Conservation (phyloP, 1,284 basidiomycete genomes). For the Boletellus deceptivus region DNA sequence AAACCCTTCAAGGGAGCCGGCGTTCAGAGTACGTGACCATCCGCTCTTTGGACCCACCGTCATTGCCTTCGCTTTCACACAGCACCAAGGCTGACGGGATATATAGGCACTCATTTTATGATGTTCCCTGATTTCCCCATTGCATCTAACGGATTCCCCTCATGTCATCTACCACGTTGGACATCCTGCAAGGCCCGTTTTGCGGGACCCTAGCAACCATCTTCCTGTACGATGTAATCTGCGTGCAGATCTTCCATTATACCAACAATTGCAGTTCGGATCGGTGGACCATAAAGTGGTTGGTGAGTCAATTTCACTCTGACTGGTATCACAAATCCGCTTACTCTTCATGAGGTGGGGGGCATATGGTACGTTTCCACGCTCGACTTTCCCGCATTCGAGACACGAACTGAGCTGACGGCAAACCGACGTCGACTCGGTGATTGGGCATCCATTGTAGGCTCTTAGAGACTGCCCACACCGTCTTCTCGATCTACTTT, state of each 20-base stretch:
- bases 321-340: neutral
- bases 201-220: slow-evolving; percentile 5
- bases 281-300: neutral
- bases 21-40: too few relatives aligned
- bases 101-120: neutral
- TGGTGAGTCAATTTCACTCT: slow-evolving; percentile 2
- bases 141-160: neutral
- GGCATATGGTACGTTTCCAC: slow-evolving; percentile 2
- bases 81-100: too few relatives aligned
- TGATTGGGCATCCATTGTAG: neutral
- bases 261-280: slow-evolving; percentile 3
- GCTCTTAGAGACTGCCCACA: slow-evolving; percentile 5
- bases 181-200: slow-evolving; percentile 4
- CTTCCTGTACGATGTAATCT: slow-evolving; percentile 8
- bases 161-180: neutral
- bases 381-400: neutral
- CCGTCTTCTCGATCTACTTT: slow-evolving; percentile 8
- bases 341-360: slow-evolving; percentile 1
- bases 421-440: neutral
- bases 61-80: too few relatives aligned
- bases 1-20: too few relatives aligned
- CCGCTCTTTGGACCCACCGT: too few relatives aligned
- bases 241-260: slow-evolving; percentile 11
- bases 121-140: too few relatives aligned
- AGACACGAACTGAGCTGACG: neutral